phyloP scores from a whole-genome alignment of 164 flowering plant genomes.

The Saururus chinensis region DNA sequence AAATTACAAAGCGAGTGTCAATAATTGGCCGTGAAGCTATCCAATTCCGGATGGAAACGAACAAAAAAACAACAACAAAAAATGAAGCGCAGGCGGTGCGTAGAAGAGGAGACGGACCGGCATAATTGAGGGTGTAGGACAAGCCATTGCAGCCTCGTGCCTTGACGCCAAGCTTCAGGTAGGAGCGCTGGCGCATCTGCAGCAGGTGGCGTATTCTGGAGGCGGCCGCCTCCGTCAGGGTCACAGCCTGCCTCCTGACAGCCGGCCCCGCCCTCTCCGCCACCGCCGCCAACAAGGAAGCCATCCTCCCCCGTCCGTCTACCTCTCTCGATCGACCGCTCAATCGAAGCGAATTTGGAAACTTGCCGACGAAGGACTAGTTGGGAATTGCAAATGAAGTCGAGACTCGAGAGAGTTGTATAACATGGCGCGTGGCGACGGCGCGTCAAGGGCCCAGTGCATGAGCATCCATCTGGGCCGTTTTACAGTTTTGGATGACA shows the following conservation, averaged over 20 bases:
- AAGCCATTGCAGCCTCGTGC: slow-evolving; percentile 96
- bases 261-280: slow-evolving; percentile 34
- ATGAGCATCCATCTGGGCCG: too few species aligned
- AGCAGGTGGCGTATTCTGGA: slow-evolving; percentile 61
- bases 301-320: neutral
- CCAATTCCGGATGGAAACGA: neutral
- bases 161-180: slow-evolving; percentile 78
- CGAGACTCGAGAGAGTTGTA: too few species aligned
- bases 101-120: slow-evolving; percentile 36
- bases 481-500: too few species aligned
- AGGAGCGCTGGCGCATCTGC: slow-evolving; percentile 59
- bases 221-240: slow-evolving; percentile 73
- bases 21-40: too few species aligned
- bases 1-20: too few species aligned
- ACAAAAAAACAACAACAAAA: too few species aligned
- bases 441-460: too few species aligned
- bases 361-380: too few species aligned
- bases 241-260: slow-evolving; percentile 41
- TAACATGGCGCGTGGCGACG: too few species aligned
- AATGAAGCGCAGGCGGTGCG: too few species aligned
- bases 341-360: neutral
- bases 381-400: too few species aligned
- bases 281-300: slow-evolving; percentile 25
- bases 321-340: too few species aligned
- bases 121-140: slow-evolving; percentile 89